Conservation (phyloP, 2,329 filamentous ascomycete genomes). For the Furcasterigmium furcatum region DNA sequence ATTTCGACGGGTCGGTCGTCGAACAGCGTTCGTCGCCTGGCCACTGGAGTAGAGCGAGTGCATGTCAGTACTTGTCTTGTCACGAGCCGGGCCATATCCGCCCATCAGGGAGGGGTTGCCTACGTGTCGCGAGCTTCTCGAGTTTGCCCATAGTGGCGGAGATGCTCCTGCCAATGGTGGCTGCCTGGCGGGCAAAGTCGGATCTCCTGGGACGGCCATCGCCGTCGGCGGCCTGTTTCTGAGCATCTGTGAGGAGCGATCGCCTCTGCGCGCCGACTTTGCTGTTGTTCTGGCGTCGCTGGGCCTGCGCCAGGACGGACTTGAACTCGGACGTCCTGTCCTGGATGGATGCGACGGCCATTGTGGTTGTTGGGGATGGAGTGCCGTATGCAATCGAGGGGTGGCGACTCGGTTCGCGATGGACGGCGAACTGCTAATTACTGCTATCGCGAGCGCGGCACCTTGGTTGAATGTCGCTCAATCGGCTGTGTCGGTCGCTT, state of each 20-base stretch:
- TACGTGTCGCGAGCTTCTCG: constrained; percentile 84
- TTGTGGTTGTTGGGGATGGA: constrained; percentile 24
- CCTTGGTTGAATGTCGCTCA: too few relatives aligned
- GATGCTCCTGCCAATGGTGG: constrained; percentile 89
- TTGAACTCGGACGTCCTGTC: constrained; percentile 96
- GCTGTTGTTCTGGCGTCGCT: constrained; percentile 71
- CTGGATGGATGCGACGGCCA: constrained; percentile 78
- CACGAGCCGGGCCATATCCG: background rate
- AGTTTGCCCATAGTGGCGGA: constrained; percentile 91
- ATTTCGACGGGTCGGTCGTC: constrained; percentile 96
- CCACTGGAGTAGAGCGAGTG: constrained; percentile 56
- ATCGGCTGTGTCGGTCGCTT: too few relatives aligned
- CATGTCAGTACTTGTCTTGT: background rate
- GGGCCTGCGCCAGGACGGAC: constrained; percentile 82
- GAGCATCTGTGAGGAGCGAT: constrained; percentile 71
- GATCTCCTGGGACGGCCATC: constrained; percentile 61
- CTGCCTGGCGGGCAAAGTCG: constrained; percentile 89
- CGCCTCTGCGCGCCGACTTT: constrained; percentile 79
- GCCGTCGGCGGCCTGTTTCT: constrained; percentile 59
- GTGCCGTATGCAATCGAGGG: background rate
- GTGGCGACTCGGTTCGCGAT: too few relatives aligned
- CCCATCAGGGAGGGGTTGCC: constrained; percentile 22
- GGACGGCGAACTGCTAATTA: too few relatives aligned
- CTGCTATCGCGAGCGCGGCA: too few relatives aligned
- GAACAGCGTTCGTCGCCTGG: constrained; percentile 95